Evolutionary conservation across 768 basidiomycete genomes (phyloP), one percentile per base, ranked within the genome.

Genomic region (Mycena venus): DNA sequence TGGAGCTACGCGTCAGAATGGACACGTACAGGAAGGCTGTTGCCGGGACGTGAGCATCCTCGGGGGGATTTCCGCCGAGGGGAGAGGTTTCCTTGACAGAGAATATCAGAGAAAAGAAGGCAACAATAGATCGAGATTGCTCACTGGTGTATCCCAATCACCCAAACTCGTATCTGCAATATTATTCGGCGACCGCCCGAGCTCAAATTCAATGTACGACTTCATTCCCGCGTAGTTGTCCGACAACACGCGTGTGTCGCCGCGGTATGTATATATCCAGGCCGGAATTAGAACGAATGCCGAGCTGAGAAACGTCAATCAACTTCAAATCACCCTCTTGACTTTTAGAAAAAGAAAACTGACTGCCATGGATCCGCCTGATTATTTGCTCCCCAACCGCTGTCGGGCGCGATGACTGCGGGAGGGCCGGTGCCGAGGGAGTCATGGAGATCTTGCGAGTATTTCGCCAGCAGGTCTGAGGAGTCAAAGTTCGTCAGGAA

Each of bases 101-200:
- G 12, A 49, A 27, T 11, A 21, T 36, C 29, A 32, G 21, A 36
- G 44, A 60, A 2, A 23, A 36, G 1, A 12, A 17, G 23, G 7
- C 17, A 31, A 3, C 4, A 6, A 27, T 42, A 17, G 7, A 2
- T 14, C 0, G 11, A 44, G 88, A 89, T 74, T 80, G 79, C 68
- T 90, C 89, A 80, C 88, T 83, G 53, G 89, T 85, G 51, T 87
- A 84, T 72, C 82, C 88, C 38, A 87, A 88, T 82, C 82, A 86
- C 82, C 82, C 51, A 82, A 55, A 15, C 72, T 62, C 27, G 80
- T 80, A 2, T 40, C 53, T 6, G 80, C 82, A 34, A 82, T 82
- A 40, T 80, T 79, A 29, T 79, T 79, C n/a, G 80, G 80, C 17
- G 82, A 82, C 10, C 80, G 77, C 3, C 73, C 79, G 12, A 81